Conservation (phyloP, 768 basidiomycete genomes). For the Suillus bovinus region DNA sequence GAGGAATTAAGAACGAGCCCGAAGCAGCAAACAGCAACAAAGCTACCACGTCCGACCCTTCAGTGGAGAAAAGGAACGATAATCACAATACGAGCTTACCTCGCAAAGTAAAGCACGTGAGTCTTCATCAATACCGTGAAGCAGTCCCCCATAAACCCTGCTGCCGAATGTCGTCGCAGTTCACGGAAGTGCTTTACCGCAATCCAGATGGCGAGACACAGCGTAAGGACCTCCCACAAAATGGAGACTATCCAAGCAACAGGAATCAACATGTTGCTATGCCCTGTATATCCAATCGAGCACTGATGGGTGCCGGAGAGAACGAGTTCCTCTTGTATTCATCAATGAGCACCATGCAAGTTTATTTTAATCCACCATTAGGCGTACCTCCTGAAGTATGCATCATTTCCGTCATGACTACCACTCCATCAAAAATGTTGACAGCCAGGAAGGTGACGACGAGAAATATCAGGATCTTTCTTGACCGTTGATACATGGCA, state of each 20-base stretch:
- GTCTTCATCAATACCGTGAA: background rate
- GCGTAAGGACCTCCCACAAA: background rate
- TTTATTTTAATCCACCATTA: too few relatives aligned
- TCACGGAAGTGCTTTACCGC: background rate
- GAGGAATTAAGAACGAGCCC: rapidly evolving
- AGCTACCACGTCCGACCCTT: background rate
- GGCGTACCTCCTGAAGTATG: too few relatives aligned
- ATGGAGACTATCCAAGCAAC: background rate
- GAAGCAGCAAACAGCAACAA: background rate
- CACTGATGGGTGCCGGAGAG: background rate
- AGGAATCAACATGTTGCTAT: rapidly evolving
- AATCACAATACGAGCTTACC: background rate
- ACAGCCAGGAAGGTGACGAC: background rate
- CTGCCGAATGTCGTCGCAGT: background rate
- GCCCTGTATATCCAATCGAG: background rate
- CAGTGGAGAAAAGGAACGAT: background rate
- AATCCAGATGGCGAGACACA: background rate
- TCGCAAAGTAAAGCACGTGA: background rate
- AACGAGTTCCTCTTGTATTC: background rate
- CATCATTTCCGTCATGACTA: rapidly evolving
- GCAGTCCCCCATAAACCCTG: background rate
- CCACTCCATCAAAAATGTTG: background rate
- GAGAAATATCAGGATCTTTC: background rate
- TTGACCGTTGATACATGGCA: background rate
- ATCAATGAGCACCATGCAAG: background rate